A percentile compares a stretch with the other conserved stretches of the same genome.
These are phyloP conservation scores for Abrus precatorius DNA, from an alignment of 306 rosid species.

Conservation along the genomic window DNA sequence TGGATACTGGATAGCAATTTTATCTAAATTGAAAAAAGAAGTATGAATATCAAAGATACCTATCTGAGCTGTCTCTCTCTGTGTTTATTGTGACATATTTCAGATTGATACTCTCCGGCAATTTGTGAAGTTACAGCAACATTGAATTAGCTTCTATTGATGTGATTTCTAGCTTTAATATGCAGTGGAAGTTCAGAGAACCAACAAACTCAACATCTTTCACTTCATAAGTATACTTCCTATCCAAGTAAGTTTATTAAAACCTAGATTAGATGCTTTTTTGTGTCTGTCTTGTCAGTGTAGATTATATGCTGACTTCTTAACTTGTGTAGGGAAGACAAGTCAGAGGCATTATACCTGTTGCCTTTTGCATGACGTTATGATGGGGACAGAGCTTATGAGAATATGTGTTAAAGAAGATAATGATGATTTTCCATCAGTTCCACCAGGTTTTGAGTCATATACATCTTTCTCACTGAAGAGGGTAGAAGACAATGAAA, in stretches of 20 bases:
- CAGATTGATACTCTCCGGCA: conserved; percentile 46
- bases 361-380: conserved; percentile 47
- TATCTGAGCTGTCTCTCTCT: conserved; percentile 40
- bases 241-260: conserved; percentile 46
- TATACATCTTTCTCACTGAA: conserved; percentile 71
- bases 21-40: not conserved
- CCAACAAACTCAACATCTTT: conserved; percentile 12
- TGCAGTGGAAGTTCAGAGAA: conserved; percentile 41
- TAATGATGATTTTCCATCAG: conserved; percentile 90
- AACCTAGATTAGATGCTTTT: conserved; percentile 16
- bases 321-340: conserved; percentile 47
- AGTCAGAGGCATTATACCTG: conserved; percentile 29
- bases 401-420: conserved; percentile 86
- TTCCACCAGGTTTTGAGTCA: conserved; percentile 99
- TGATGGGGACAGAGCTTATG: conserved; percentile 94
- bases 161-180: conserved; percentile 41
- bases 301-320: conserved; percentile 44
- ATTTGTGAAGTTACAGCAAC: conserved; percentile 43
- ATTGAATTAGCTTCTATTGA: conserved; percentile 49
- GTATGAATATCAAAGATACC: conserved; percentile 18
- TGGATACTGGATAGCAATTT: conserved; percentile 35
- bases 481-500: conserved; percentile 64
- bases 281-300: not conserved
- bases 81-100: conserved; percentile 36
- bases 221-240: conserved; percentile 39